phyloP scores from a whole-genome alignment of 495 filamentous ascomycete genomes.

The Copromyces sp. region DNA sequence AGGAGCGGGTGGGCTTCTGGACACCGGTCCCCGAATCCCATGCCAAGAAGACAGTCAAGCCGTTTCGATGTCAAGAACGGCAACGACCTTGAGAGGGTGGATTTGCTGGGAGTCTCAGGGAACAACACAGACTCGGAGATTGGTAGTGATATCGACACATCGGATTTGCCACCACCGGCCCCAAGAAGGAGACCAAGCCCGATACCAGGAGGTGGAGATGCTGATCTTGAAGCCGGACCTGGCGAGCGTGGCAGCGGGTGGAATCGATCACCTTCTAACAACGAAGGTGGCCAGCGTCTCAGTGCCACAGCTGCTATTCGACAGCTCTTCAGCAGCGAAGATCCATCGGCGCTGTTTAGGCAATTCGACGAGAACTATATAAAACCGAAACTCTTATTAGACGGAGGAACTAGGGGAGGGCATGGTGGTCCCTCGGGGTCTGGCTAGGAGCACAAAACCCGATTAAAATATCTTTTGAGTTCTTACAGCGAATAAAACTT shows the following conservation, averaged over 20 bases:
- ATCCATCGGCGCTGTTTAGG: constrained; percentile 83
- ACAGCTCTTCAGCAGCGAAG: constrained; percentile 58
- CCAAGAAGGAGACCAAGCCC: constrained; percentile 44
- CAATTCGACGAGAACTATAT: constrained; percentile 95
- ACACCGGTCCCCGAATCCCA: constrained; percentile 36
- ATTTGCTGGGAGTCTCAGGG: constrained; percentile 49
- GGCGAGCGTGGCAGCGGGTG: constrained; percentile 14
- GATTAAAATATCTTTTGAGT: background rate
- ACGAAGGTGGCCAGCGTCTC: constrained; percentile 31
- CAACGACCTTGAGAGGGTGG: constrained; percentile 50
- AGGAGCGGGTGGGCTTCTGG: constrained; percentile 42
- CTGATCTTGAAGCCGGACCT: background rate
- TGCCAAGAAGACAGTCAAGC: constrained; percentile 32
- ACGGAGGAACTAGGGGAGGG: constrained; percentile 36
- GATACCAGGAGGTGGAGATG: constrained; percentile 27
- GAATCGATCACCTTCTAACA: constrained; percentile 6
- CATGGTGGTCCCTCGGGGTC: constrained; percentile 7
- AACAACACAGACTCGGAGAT: constrained; percentile 53
- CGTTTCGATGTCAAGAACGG: constrained; percentile 34
- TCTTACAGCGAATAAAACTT: background rate
- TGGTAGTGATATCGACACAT: constrained; percentile 56
- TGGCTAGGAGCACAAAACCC: background rate
- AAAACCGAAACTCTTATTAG: constrained; percentile 83
- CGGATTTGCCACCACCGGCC: constrained; percentile 45
- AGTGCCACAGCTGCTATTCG: constrained; percentile 64